Evolutionary conservation across 1,284 basidiomycete genomes (phyloP), one percentile per base, ranked within the genome.

Genomic region (Phlebopus sp.): DNA sequence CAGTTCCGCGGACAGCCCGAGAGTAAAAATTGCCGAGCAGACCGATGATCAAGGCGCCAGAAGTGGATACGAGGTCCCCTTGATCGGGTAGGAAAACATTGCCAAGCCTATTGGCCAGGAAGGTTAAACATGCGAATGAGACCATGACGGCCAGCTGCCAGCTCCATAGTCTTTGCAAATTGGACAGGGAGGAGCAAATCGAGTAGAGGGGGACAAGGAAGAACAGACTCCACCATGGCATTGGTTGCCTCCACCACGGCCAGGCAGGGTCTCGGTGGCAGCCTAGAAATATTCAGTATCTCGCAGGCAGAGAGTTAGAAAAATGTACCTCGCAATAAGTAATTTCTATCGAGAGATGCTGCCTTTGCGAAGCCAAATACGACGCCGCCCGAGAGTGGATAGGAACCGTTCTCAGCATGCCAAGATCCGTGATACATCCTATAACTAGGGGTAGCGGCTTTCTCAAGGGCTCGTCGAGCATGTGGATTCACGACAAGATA

Each of bases 11-110:
- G 56, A 86, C 78, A 29, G 90, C 64, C 37, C 89, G 77, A 38
- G 90, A 90, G 62, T 92, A 93, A 13, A 83, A 63, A 59, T 92
- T 92, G 37, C 90, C 90, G 35, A 92, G 75, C 13, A 86, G 68
- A 47, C 90, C 90, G 54, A 92, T 85, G 45, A 87, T 79, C 59
- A 92, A 81, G 15, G 90, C 87, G n/a, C 89, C 90, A 52, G 84
- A 76, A 35, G 87, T 83, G 27, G 85, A 82, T 13, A 90, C 83
- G 29, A 82, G 72, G 61, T 81, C 78, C 8, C 76, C 74, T 41
- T 75, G 64, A 39, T 72, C 75, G 34, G 79, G 77, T 27, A 81
- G 58, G 37, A 76, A 65, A 5, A 71, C 50, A 44, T 75, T 77
- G n/a, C 74, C 71, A 30, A 72, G 71, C 55, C 74, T 81, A 63